A percentile compares a stretch with the other conserved stretches of the same genome.
phyloP scores from a whole-genome alignment of 2,329 filamentous ascomycete genomes.

The Endoconidiophora polonica region DNA sequence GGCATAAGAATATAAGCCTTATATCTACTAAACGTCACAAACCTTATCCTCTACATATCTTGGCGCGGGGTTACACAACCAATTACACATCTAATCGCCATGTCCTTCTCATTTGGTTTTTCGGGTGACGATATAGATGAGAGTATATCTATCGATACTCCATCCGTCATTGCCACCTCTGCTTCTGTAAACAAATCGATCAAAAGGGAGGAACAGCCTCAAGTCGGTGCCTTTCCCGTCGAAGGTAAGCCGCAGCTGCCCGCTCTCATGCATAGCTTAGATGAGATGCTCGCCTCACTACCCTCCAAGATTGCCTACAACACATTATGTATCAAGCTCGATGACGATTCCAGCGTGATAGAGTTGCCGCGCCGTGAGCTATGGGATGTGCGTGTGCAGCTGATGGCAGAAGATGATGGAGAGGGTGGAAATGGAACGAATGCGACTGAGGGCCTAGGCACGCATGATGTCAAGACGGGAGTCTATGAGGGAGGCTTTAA shows the following conservation, averaged over 20 bases:
- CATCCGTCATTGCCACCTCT: constrained; percentile 13
- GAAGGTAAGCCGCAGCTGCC: constrained; percentile 42
- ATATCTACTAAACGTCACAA: no score
- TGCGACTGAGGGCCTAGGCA: constrained; percentile 33
- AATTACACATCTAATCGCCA: constrained; percentile 13
- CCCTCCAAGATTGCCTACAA: constrained; percentile 61
- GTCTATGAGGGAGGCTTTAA: constrained; percentile 82
- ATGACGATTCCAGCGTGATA: constrained; percentile 10
- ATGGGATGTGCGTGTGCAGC: constrained; percentile 65
- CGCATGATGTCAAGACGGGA: constrained; percentile 62
- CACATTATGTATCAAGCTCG: constrained; percentile 39
- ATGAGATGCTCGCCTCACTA: constrained; percentile 36
- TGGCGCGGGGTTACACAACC: neutral
- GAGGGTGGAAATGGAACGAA: constrained; percentile 15
- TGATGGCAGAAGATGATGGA: constrained; percentile 55
- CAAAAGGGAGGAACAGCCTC: constrained; percentile 14
- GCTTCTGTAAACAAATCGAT: constrained; percentile 16
- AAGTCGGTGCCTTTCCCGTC: constrained; percentile 39
- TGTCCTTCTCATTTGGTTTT: constrained; percentile 45
- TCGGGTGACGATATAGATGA: constrained; percentile 48
- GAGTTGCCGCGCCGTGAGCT: constrained; percentile 61
- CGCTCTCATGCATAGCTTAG: constrained; percentile 33
- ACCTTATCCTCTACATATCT: neutral
- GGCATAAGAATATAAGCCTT: no score
- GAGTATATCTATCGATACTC: constrained; percentile 19